Base-by-base conservation (phyloP, 208 protist species). In the Trypanosoma melophagium region DNA sequence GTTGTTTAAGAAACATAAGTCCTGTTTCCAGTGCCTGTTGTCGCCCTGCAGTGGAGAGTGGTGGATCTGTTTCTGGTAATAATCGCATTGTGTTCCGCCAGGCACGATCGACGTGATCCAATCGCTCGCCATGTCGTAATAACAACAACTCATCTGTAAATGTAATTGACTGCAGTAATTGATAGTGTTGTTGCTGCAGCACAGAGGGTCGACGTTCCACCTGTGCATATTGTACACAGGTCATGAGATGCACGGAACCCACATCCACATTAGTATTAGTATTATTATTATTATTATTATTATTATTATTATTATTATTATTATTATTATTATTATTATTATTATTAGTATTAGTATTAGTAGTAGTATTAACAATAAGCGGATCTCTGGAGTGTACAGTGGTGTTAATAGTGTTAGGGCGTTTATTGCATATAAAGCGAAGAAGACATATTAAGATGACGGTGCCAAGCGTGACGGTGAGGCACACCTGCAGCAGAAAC, bases 21-120 rank as follows among this genome's bases (percentile, higher is more conserved):
- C 84, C 89, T 0, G 86, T 93, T 62, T 95, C 89, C 47, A 95
- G 85, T n/a, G 79, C 75, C 71, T 95, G 89, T 66, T 60, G 70
- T 38, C 85, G 76, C 1, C 89, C 89, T 0, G 69, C 72, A 60
- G 73, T 67, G 42, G 89, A 95, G 22, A 95, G 81, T n/a, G 89
- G 89, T 4, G 89, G 86, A 77, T 95, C 89, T 25, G 80, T 66
- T 7, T 80, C 41, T 7, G 89, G 84, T 3, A 94, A 78, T 3
- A 94, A 78, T 16, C 83, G 62, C 21, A 65, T 62, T 49, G 74
- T 90, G 16, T 82, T 74, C 59, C 74, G 76, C 85, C 89, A 95
- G 3, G 76, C 56, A 7, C 80, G 77, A 44, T 95, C 85, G 10
- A 68, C 84, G 63, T 95, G 89, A 61, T 95, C 89, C 40, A 83